Evolutionary conservation across 1,284 basidiomycete genomes (phyloP).

Genomic region (Paramarasmius palmivorus): DNA sequence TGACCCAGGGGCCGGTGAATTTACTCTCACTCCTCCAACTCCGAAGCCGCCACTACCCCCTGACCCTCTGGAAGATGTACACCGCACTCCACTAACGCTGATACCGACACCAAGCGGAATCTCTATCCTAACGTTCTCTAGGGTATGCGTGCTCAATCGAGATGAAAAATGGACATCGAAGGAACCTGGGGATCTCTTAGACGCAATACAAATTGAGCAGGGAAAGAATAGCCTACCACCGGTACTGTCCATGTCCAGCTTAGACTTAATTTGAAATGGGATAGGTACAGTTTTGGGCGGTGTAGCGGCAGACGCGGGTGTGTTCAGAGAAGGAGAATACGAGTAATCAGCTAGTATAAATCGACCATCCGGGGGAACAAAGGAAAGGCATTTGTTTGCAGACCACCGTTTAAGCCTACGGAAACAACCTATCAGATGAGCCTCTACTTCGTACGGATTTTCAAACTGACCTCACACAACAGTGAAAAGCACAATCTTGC

Average conservation of each 20-base stretch:
- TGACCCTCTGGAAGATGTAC: conserved; percentile 62
- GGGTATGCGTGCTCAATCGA: conserved; percentile 58
- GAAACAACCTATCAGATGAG: conserved; percentile 1
- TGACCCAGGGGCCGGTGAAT: conserved; percentile 11
- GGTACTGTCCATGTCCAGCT: conserved; percentile 58
- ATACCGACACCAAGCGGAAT: conserved; percentile 75
- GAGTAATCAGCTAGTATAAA: conserved; percentile 82
- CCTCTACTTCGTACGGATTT: background rate
- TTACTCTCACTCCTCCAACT: background rate
- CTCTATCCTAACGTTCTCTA: conserved; percentile 74
- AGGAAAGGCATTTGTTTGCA: conserved; percentile 80
- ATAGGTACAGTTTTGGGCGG: conserved; percentile 53
- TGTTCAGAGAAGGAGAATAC: conserved; percentile 22
- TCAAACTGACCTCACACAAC: conserved; percentile 77
- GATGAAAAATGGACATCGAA: conserved; percentile 76
- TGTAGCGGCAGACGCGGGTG: conserved; percentile 24
- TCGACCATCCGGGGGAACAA: conserved; percentile 92
- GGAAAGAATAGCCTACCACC: conserved; percentile 50
- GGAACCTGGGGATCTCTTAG: conserved; percentile 46
- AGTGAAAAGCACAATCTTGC: conserved; percentile 84
- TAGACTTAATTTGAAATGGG: conserved; percentile 66
- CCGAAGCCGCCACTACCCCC: conserved; percentile 42
- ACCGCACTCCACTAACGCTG: conserved; percentile 54
- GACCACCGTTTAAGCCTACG: conserved; percentile 80
- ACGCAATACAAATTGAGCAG: conserved; percentile 5